These are phyloP conservation scores for Sclerotinia glacialis DNA, from an alignment of 2,329 filamentous ascomycete species.

Conservation along the genomic window DNA sequence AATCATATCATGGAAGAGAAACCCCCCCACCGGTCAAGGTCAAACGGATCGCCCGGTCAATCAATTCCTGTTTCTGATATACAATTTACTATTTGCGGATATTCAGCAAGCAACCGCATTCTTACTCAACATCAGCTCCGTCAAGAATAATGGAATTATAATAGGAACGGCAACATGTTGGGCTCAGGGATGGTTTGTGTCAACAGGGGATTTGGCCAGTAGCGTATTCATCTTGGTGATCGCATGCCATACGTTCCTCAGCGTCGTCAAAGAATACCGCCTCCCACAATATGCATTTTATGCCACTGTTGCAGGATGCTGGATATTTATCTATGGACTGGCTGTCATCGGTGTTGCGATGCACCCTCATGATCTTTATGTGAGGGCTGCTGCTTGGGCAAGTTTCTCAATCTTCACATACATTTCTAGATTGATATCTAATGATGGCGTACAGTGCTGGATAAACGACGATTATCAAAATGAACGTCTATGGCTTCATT, in stretches of 20 bases:
- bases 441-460: slow-evolving; percentile 53
- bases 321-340: slow-evolving; percentile 59
- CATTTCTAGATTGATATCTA: not conserved
- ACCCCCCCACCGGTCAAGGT: slow-evolving; percentile 19
- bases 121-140: slow-evolving; percentile 59
- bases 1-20: slow-evolving; percentile 34
- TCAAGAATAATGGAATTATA: slow-evolving; percentile 51
- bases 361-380: slow-evolving; percentile 50
- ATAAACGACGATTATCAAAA: slow-evolving; percentile 53
- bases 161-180: slow-evolving; percentile 56
- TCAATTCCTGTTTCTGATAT: slow-evolving; percentile 67
- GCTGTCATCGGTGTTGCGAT: slow-evolving; percentile 49
- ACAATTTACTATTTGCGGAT: slow-evolving; percentile 67
- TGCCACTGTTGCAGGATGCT: slow-evolving; percentile 47
- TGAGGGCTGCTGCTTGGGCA: slow-evolving; percentile 64
- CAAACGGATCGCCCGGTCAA: slow-evolving; percentile 46
- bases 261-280: slow-evolving; percentile 55
- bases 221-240: slow-evolving; percentile 66
- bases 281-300: slow-evolving; percentile 53
- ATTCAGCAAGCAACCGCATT: slow-evolving; percentile 65
- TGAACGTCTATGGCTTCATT: slow-evolving; percentile 60
- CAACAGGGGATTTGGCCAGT: slow-evolving; percentile 62
- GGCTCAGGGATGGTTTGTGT: slow-evolving; percentile 67
- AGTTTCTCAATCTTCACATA: slow-evolving; percentile 28
- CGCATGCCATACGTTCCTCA: slow-evolving; percentile 63